Percentiles rank a stretch among this genome's conserved stretches.
phyloP scores from a whole-genome alignment of 2,329 filamentous ascomycete genomes.

The Monosporascus sp. region DNA sequence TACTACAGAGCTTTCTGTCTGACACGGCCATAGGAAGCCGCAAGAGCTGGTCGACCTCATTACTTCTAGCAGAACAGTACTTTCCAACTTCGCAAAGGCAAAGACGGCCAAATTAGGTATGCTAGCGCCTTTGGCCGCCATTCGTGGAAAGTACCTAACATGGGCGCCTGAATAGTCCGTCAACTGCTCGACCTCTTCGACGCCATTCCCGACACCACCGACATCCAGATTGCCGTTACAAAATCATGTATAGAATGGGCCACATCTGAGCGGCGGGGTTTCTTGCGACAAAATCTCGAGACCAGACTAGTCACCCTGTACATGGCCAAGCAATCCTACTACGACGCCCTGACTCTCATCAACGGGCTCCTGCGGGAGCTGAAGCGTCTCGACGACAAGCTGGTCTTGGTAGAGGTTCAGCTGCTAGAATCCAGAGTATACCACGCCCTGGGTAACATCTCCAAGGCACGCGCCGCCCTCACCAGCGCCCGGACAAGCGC shows the following conservation, averaged over 20 bases:
- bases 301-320: conserved; percentile 88
- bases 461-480: conserved; percentile 90
- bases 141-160: conserved; percentile 4
- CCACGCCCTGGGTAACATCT: conserved; percentile 92
- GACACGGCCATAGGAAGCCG: conserved; percentile 52
- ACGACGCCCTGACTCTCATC: conserved; percentile 93
- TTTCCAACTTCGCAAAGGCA: conserved; percentile 96
- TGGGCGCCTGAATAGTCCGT: conserved; percentile 58
- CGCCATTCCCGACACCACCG: conserved; percentile 87
- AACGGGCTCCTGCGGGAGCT: conserved; percentile 93
- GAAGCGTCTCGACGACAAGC: conserved; percentile 96
- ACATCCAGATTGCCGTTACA: conserved; percentile 90
- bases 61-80: conserved; percentile 80
- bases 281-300: conserved; percentile 96
- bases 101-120: conserved; percentile 97
- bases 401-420: conserved; percentile 96
- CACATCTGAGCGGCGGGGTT: conserved; percentile 85
- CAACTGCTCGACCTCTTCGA: conserved; percentile 95
- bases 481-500: conserved; percentile 93
- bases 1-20: neutral
- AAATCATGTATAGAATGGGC: conserved; percentile 99
- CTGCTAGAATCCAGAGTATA: conserved; percentile 95
- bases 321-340: conserved; percentile 97
- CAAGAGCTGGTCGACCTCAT: conserved; percentile 86
- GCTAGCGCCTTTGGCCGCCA: conserved; percentile 19